Base-by-base conservation (phyloP, 2,329 filamentous ascomycete species). In the Teratosphaeria gauchensis region DNA sequence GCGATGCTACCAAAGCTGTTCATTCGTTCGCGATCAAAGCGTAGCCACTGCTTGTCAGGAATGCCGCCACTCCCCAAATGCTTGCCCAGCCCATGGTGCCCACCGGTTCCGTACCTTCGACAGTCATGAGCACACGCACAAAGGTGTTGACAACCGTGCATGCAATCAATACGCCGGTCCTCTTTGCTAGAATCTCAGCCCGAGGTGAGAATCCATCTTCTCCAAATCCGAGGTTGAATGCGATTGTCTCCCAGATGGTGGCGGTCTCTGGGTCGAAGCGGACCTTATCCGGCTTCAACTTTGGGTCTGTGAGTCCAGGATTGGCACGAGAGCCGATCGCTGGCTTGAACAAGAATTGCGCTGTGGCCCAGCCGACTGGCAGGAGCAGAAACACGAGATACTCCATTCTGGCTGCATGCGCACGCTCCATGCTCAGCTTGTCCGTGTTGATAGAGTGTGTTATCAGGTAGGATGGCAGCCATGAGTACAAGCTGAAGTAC, bases 321-420 rank as follows among this genome's bases (percentile, higher is more conserved):
- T 64, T 68, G n/a, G 58, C 62, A 48, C 60, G 56, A 42, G 77
- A 63, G 6, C 80, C 75, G 19, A 83, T 81, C 24, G 84, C 81
- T 1, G 87, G 85, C 46, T 84, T 82, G 72, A 96, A 95, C 64
- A 96, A 83, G 71, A 95, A 92, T 53, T 82, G 81, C 61, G 84
- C 84, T 4, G 87, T 85, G 0, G 89, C 88, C 61, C 84, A 77
- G 2, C 91, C 92, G 19, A 89, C 80, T 1, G 86, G 84, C 3
- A 90, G 73, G 54, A 89, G 66, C 7, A 68, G 61, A 21, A 16
- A 30, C 21, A 59, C n/a, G 4, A 59, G 53, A 14, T 38, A 12
- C 24, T 70, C 53, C 5, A 75, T 82, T 1, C 82, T 82, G 11
- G 86, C 82, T 24, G 81, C 76, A 70, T 92, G 84, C 2, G 85